phyloP scores from a whole-genome alignment of 805 yeast genomes.

The Ogataea ganodermae region DNA sequence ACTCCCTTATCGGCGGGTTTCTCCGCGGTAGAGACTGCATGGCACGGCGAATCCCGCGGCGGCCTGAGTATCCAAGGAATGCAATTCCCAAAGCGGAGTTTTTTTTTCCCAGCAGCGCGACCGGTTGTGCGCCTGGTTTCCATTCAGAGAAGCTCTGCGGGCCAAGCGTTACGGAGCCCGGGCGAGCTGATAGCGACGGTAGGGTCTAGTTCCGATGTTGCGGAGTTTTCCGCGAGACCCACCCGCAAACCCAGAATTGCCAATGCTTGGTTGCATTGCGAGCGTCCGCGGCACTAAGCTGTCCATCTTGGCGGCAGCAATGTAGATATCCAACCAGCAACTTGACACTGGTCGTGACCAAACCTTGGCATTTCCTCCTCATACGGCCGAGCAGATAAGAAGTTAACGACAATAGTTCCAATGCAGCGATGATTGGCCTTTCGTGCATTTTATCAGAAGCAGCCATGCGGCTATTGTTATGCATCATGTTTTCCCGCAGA shows the following conservation, averaged over 20 bases:
- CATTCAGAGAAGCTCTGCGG: neutral
- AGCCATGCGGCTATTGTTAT: neutral
- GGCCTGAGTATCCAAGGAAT: neutral
- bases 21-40: neutral
- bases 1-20: constrained; percentile 3
- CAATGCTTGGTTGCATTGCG: no score
- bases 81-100: neutral
- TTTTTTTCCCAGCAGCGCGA: neutral
- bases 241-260: no score
- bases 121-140: neutral
- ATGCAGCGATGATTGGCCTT: neutral
- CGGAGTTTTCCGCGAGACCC: no score
- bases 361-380: constrained; percentile 1
- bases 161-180: no score
- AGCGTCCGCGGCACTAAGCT: no score
- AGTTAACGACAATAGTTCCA: neutral
- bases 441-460: neutral
- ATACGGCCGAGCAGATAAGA: constrained; percentile 1
- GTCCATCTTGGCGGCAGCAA: no score
- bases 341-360: no score
- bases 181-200: no score
- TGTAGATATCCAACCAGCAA: no score
- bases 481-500: neutral
- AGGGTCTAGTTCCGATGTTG: neutral
- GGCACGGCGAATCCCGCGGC: neutral